Percentiles rank a stretch among this genome's conserved stretches.
phyloP scores from a whole-genome alignment of 108 stramenopile genomes.

The Craspedostauros australis region DNA sequence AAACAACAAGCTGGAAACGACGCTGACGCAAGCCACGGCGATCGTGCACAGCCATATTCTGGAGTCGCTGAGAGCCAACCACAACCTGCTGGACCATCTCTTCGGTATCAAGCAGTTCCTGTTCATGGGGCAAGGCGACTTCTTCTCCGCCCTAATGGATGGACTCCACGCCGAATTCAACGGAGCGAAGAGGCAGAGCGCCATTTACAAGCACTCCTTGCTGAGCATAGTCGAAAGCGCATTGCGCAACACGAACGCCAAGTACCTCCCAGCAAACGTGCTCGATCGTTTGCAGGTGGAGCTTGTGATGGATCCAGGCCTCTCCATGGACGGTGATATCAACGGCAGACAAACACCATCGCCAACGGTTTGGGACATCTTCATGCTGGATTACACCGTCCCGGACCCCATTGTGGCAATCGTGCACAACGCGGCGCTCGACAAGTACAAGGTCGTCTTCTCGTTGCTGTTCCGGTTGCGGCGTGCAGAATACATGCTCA shows the following conservation, averaged over 20 bases:
- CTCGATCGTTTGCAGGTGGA: constrained; percentile 73
- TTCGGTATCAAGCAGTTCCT: constrained; percentile 90
- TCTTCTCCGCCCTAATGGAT: constrained; percentile 86
- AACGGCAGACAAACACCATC: constrained; percentile 28
- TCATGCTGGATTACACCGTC: constrained; percentile 86
- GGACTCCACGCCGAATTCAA: constrained; percentile 66
- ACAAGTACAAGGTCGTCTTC: constrained; percentile 82
- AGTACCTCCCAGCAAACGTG: constrained; percentile 58
- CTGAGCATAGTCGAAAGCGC: constrained; percentile 74
- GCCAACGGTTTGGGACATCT: constrained; percentile 88
- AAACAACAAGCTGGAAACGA: constrained; percentile 9
- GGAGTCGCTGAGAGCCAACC: constrained; percentile 51
- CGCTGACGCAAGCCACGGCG: constrained; percentile 40
- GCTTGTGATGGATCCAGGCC: constrained; percentile 39
- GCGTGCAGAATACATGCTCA: constrained; percentile 89
- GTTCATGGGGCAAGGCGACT: constrained; percentile 95
- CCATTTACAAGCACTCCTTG: constrained; percentile 79
- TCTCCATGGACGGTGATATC: too few relatives aligned
- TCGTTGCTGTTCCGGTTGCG: constrained; percentile 88
- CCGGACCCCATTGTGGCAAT: constrained; percentile 84
- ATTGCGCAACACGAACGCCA: constrained; percentile 84
- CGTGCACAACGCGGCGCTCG: constrained; percentile 62
- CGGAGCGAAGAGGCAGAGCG: constrained; percentile 15
- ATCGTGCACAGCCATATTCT: constrained; percentile 74
- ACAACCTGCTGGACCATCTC: constrained; percentile 84